Evolutionary conservation across 176 grass and related monocot species (phyloP), one percentile per base, ranked within the genome.

Genomic region (Carex parvula): DNA sequence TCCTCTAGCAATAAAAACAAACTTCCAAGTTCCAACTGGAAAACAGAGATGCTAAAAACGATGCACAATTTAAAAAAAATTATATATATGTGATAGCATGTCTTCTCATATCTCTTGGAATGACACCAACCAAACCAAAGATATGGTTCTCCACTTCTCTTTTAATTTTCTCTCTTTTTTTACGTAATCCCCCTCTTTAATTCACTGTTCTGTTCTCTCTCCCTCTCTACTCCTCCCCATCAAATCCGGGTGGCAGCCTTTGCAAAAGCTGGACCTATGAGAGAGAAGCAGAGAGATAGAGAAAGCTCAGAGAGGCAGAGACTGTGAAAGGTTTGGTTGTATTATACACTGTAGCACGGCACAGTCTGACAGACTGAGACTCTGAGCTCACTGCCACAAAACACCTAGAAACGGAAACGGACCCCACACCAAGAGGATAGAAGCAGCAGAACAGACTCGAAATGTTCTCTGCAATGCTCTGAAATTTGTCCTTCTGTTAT

Each of bases 311-410:
- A 50, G 46, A 50, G 46, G 9, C 1, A 46, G 8, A 46, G 8
- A 10, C 71, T 54, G 44, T 53, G 21, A 50, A 54, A 76, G 48
- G 48, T 2, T 6, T 17, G 57, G 6, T 77, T 56, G 72, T 77
- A 77, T 22, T 14, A 9, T 11, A 2, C 9, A 52, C 80, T 83
- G 59, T 65, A 14, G 59, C 44, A 17, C 6, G 59, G 55, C 53
- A 37, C 80, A 82, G 80, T 83, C 80, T 83, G 26, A 26, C 22
- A n/a, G n/a, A n/a, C n/a, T n/a, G n/a, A n/a, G n/a, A n/a, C n/a
- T n/a, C n/a, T n/a, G n/a, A n/a, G n/a, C 21, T 63, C 42, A 32
- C 80, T 83, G 80, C 60, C 60, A 83, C 80, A 67, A 83, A 83
- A 83, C 80, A 67, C 80, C 80, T 67, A 67, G 80, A 83, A 83